Conservation (phyloP, 75 land plant species). For the Azolla pinnata region DNA sequence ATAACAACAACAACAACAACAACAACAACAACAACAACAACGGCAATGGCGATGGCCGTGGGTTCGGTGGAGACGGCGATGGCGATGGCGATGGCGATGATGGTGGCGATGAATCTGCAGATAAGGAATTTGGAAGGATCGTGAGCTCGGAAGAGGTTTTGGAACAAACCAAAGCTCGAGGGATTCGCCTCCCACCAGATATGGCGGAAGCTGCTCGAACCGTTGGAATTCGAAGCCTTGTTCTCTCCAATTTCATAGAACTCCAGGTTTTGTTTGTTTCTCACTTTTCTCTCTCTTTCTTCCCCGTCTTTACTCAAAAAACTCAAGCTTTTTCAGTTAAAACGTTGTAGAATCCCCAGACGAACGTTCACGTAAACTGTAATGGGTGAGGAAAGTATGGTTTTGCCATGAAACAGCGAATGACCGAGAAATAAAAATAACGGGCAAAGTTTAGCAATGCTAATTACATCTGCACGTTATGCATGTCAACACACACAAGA, state of each 20-base stretch:
- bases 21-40: constrained; percentile 33
- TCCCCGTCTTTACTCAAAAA: no score
- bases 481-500: neutral
- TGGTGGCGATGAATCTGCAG: constrained; percentile 23
- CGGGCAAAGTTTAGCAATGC: no score
- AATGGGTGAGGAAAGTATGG: no score
- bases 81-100: constrained; percentile 15
- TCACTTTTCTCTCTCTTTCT: neutral
- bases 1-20: no score
- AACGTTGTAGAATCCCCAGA: no score
- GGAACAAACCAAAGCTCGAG: constrained; percentile 43
- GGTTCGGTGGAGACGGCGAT: constrained; percentile 36
- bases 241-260: constrained; percentile 63
- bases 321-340: no score
- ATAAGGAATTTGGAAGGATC: constrained; percentile 64
- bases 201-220: constrained; percentile 75
- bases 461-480: neutral
- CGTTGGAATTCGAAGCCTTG: constrained; percentile 50
- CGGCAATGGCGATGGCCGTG: constrained; percentile 27
- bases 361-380: no score
- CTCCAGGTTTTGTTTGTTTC: constrained; percentile 46
- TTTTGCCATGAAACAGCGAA: no score
- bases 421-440: no score
- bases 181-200: constrained; percentile 63
- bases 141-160: constrained; percentile 69